Evolutionary conservation across 192 early-diverging fungal genomes (phyloP).

Genomic region (Linnemannia exigua): DNA sequence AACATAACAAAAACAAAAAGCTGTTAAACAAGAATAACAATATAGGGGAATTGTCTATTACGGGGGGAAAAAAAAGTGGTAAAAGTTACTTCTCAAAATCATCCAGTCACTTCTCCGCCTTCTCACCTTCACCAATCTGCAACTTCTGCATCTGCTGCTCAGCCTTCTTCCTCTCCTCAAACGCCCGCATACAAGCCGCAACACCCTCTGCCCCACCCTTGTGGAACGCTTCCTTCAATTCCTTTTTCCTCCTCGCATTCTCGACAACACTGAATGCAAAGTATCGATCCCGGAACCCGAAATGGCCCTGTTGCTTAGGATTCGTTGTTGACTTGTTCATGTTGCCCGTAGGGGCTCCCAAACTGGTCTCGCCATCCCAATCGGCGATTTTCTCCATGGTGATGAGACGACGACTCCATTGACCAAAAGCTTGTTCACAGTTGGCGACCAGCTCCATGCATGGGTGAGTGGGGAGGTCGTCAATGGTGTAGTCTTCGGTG

Average conservation of each 20-base stretch:
- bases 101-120: background rate
- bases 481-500: conserved; percentile 82
- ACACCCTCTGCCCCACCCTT: conserved; percentile 37
- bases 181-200: conserved; percentile 41
- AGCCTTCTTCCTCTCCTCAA: conserved; percentile 40
- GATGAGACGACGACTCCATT: conserved; percentile 92
- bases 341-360: conserved; percentile 41
- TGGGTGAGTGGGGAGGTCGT: conserved; percentile 89
- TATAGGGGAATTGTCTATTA: background rate
- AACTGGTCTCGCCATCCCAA: conserved; percentile 36
- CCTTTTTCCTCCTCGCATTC: conserved; percentile 56
- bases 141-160: conserved; percentile 5
- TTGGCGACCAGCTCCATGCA: conserved; percentile 87
- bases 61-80: background rate
- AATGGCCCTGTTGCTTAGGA: conserved; percentile 35
- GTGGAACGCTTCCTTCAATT: conserved; percentile 50
- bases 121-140: background rate
- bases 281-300: conserved; percentile 51
- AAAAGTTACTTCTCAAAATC: background rate
- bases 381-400: conserved; percentile 92
- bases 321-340: conserved; percentile 54
- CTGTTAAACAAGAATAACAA: too few species aligned
- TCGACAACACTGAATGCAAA: conserved; percentile 45
- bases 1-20: background rate
- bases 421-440: conserved; percentile 94